Evolutionary conservation across 2,329 filamentous ascomycete species (phyloP).

Genomic region (Epichloe typhina): DNA sequence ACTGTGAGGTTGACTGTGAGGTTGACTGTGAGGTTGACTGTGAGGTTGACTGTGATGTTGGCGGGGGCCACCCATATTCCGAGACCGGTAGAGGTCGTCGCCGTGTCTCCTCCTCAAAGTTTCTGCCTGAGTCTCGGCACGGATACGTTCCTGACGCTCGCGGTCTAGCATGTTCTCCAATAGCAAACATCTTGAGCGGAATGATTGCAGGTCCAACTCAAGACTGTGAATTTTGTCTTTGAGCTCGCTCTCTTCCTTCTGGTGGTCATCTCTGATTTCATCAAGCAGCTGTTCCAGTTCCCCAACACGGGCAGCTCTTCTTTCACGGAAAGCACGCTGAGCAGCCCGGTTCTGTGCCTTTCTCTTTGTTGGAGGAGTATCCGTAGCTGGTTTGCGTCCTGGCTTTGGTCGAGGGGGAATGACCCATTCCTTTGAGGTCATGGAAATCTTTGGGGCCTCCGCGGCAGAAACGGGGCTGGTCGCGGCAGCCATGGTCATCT

Average conservation of each 20-base stretch:
- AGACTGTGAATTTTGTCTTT: conserved; percentile 44
- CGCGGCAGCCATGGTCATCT: conserved; percentile 35
- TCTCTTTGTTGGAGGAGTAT: conserved; percentile 83
- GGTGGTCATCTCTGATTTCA: conserved; percentile 42
- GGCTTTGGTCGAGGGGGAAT: conserved; percentile 77
- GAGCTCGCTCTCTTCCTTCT: conserved; percentile 43
- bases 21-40: conserved; percentile 11
- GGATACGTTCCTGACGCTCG: conserved; percentile 36
- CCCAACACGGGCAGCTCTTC: conserved; percentile 71
- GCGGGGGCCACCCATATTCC: conserved; percentile 13
- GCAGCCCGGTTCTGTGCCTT: conserved; percentile 91
- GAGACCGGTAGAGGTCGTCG: conserved; percentile 16
- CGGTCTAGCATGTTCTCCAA: conserved; percentile 51
- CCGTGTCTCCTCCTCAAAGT: conserved; percentile 19
- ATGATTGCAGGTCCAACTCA: conserved; percentile 53
- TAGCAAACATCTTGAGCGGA: conserved; percentile 46
- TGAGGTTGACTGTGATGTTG: background rate
- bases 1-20: conserved; percentile 11
- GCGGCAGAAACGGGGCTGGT: conserved; percentile 26
- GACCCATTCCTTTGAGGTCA: conserved; percentile 77
- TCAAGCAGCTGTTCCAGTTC: conserved; percentile 58
- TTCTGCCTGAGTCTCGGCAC: conserved; percentile 28
- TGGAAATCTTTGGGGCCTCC: conserved; percentile 36
- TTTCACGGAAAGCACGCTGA: conserved; percentile 79
- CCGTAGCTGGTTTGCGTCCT: conserved; percentile 83